Base-by-base conservation (phyloP, 176 grass and related monocot species). In the Phoenix dactylifera region DNA sequence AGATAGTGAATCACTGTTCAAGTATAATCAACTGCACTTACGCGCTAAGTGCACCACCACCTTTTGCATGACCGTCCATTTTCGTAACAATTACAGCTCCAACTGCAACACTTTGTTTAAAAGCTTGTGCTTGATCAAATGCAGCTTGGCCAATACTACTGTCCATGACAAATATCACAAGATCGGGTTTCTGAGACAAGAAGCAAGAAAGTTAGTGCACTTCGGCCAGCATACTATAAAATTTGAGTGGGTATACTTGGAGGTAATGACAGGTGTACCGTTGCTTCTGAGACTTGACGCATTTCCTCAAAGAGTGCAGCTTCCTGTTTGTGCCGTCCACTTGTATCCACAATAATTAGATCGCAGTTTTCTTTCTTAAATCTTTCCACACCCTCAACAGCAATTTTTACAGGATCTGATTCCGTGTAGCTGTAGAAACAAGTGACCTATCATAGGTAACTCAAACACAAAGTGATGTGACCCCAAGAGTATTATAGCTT, bases 141-240 rank as follows among this genome's bases (percentile, higher is more conserved):
- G 92, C 84, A 72, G 92, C 92, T 76, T 91, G 92, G 64, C 92
- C 92, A 49, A 97, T 97, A 78, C 92, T 97, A 51, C 92, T 85
- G 58, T 96, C 92, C 92, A 97, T 97, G 52, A 97, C 92, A 85
- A 97, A 97, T 75, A 96, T 85, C 24, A 96, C 83, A 50, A 90
- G 67, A 73, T 96, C 87, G 65, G 87, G 86, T 85, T 91, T 97
- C 92, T 97, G 78, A 72, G 77, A 17, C 50, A 55, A 80, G 26
- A 75, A 75, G 6, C 16, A 63, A 16, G 16, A 7, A 15, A 60
- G 6, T 44, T 18, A 63, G 51, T 25, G 22, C 3, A 59, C 55
- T 58, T 73, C 18, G 16, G 26, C 63, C n/a, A 3, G 14, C 16
- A 22, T 7, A 16, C 16, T 55, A 60, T 29, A 49, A 23, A 24